Evolutionary conservation across 352 stramenopile species (phyloP), one percentile per base, ranked within the genome.

Genomic region (Aphanomyces euteiches): DNA sequence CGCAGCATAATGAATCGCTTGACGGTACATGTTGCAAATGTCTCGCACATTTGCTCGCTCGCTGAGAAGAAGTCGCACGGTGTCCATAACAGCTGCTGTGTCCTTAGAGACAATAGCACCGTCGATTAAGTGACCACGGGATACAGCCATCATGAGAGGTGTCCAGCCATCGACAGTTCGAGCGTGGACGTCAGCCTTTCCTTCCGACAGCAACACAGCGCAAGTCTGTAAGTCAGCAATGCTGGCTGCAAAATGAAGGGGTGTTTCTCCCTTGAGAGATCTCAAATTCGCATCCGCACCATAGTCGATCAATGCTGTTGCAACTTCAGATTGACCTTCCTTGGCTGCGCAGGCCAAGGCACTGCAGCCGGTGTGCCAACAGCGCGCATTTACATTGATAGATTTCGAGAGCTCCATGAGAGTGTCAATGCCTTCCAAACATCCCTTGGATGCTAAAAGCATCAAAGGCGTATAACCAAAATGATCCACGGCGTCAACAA

Each of bases 291-390:
- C 73, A 61, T 91, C 75, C 1, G 84, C 86, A 13, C 86, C 86
- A 68, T 94, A 94, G 67, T 96, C 84, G 17, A 96, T 67, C 38
- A 96, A 76, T 36, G 85, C 88, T 73, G 93, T 85, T n/a, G 92
- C 84, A 2, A 89, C 83, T 43, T 89, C 81, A 5, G 65, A 69
- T 5, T 84, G 80, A 0, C 84, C 88, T 47, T 88, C 85, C 19
- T 85, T 81, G 5, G 88, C 80, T 19, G 88, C 88, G 37, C 92
- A 78, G 4, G 88, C 79, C 6, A 96, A 73, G 39, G 88, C 86
- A 41, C 82, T 83, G 79, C 90, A 88, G 7, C 88, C 88, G 45
- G 79, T 77, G 66, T 93, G 83, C 88, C 88, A 96, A 58, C 92
- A 93, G 37, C 87, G 82, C 6, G 78, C 74, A 66, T 92, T 89